Conservation (phyloP, 2,329 filamentous ascomycete genomes). For the Didymella exigua region DNA sequence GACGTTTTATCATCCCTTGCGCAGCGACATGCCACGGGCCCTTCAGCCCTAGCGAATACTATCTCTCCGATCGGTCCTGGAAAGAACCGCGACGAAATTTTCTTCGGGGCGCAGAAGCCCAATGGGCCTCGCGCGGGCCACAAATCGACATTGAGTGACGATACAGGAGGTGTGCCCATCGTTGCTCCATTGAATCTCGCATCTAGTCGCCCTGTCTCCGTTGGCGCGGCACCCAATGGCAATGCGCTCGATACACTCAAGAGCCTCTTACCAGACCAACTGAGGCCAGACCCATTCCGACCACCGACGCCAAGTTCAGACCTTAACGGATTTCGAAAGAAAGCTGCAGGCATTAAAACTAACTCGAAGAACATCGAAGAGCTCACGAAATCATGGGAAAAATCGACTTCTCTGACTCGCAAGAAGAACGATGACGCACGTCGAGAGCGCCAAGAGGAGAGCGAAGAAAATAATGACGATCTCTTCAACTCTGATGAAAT, state of each 20-base stretch:
- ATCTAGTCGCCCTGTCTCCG: constrained; percentile 22
- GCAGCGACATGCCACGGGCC: constrained; percentile 35
- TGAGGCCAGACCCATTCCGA: constrained; percentile 4
- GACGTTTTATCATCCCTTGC: constrained; percentile 16
- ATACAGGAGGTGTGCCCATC: constrained; percentile 27
- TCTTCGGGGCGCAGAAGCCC: constrained; percentile 34
- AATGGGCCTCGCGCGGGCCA: constrained; percentile 20
- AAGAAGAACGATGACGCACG: constrained; percentile 56
- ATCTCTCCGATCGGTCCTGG: constrained; percentile 13
- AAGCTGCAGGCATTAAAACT: constrained; percentile 21
- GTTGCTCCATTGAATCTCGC: constrained; percentile 35
- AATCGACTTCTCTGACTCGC: constrained; percentile 51
- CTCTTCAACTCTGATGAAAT: constrained; percentile 63
- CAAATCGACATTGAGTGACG: constrained; percentile 25
- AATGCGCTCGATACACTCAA: constrained; percentile 25
- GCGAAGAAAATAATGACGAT: constrained; percentile 58
- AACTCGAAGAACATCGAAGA: constrained; percentile 29
- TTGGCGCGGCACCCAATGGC: constrained; percentile 20
- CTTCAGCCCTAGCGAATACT: constrained; percentile 17
- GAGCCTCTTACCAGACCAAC: constrained; percentile 28
- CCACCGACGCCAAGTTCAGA: constrained; percentile 16
- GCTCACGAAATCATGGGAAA: constrained; percentile 53
- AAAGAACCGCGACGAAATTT: constrained; percentile 43
- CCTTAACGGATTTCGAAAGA: constrained; percentile 31
- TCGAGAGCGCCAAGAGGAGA: constrained; percentile 57